Conservation (phyloP, 2,329 filamentous ascomycete genomes). For the Coniochaeta sp. region DNA sequence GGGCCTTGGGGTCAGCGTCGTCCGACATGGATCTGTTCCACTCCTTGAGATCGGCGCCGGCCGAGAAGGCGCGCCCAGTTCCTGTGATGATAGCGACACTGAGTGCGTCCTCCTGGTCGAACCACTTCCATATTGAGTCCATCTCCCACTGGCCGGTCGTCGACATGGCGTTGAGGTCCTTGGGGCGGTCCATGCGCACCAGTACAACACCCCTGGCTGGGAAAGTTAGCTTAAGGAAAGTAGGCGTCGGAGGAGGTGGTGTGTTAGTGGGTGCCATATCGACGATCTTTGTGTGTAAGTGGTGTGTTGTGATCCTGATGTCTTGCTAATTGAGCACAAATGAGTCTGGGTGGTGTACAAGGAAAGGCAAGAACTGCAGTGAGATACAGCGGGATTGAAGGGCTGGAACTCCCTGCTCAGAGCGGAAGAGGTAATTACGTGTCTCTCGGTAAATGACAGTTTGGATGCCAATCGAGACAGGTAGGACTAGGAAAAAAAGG, state of each 20-base stretch:
- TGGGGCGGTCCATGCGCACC: conserved; percentile 30
- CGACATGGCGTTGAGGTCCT: conserved; percentile 32
- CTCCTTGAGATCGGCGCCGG: background rate
- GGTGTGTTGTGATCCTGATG: background rate
- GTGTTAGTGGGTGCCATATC: conserved; percentile 18
- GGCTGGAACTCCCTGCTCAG: background rate
- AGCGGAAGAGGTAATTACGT: background rate
- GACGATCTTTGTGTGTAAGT: conserved; percentile 8
- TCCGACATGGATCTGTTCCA: conserved; percentile 14
- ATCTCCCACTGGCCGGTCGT: conserved; percentile 32
- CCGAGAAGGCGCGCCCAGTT: background rate
- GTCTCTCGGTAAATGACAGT: background rate
- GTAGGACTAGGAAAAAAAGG: background rate
- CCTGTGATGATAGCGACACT: conserved; percentile 18
- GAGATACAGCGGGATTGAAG: background rate
- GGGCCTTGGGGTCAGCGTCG: conserved; percentile 13
- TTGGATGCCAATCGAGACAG: background rate
- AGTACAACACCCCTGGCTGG: conserved; percentile 31
- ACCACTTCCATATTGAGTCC: conserved; percentile 34
- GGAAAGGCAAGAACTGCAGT: no score
- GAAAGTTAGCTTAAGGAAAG: conserved; percentile 27
- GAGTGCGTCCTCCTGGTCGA: conserved; percentile 16
- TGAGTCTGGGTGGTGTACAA: no score
- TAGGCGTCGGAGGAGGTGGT: conserved; percentile 22
- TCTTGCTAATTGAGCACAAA: no score